Evolutionary conservation across 177 flowering plant species (phyloP).

Genomic region (Telopea speciosissima): DNA sequence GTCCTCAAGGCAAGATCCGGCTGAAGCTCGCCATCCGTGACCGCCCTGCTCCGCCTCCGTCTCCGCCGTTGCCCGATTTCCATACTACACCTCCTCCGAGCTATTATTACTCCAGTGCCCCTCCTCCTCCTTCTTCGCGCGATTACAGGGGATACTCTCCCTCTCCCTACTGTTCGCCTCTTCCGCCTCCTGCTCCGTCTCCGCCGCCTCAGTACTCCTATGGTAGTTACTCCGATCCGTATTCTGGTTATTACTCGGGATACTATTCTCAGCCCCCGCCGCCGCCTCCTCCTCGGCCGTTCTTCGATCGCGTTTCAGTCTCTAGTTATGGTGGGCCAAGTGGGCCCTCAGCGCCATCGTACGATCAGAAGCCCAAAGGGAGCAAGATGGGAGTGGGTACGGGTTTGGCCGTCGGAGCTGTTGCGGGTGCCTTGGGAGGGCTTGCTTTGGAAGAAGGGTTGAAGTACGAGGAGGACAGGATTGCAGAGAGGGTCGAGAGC

Average conservation of each 20-base stretch:
- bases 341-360: conserved; percentile 56
- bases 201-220: conserved; percentile 23
- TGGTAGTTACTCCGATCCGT: conserved; percentile 28
- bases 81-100: conserved; percentile 31
- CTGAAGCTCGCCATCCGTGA: conserved; percentile 48
- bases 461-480: conserved; percentile 57
- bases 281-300: conserved; percentile 43
- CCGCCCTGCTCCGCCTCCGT: conserved; percentile 21
- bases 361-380: conserved; percentile 38
- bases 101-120: conserved; percentile 42
- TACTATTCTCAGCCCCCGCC: conserved; percentile 36
- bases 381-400: conserved; percentile 52
- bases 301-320: conserved; percentile 22
- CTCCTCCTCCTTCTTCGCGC: conserved; percentile 33
- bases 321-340: conserved; percentile 26
- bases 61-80: conserved; percentile 33
- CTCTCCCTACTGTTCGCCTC: conserved; percentile 16
- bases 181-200: conserved; percentile 18
- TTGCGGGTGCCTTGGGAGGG: conserved; percentile 58
- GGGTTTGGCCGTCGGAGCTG: conserved; percentile 57
- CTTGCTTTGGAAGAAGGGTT: conserved; percentile 61
- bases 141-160: conserved; percentile 32
- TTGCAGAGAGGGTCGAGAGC: conserved; percentile 42
- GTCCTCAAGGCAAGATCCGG: conserved; percentile 84
- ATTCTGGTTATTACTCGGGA: conserved; percentile 34